A percentile compares a stretch with the other conserved stretches of the same genome.
Conservation (phyloP, 106 monocot species). For the Acorus gramineus region DNA sequence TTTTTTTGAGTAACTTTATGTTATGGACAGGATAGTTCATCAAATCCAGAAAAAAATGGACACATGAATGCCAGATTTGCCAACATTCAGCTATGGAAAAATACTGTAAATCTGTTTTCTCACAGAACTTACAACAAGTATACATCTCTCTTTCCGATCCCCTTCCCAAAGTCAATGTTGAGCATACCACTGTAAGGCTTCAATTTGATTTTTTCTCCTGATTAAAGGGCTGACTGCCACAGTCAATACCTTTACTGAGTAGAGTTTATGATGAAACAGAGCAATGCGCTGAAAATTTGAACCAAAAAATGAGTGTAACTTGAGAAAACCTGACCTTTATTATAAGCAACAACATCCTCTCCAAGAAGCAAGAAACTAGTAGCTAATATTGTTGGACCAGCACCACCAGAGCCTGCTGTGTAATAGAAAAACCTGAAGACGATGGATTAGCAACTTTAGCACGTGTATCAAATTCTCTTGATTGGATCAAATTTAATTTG, state of each 20-base stretch:
- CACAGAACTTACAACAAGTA: slow-evolving; percentile 83
- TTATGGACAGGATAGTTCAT: slow-evolving; percentile 1
- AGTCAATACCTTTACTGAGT: slow-evolving; percentile 4
- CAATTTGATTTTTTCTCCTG: slow-evolving; percentile 69
- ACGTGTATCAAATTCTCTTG: too few species aligned
- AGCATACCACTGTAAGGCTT: slow-evolving; percentile 88
- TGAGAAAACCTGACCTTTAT: slow-evolving; percentile 41
- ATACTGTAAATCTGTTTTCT: neutral
- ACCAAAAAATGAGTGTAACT: neutral
- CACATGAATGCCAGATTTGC: too few species aligned
- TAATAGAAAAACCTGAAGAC: slow-evolving; percentile 87
- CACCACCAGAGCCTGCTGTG: slow-evolving; percentile 95
- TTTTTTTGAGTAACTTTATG: too few species aligned
- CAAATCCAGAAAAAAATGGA: too few species aligned
- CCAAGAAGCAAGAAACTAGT: slow-evolving; percentile 95
- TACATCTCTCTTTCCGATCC: slow-evolving; percentile 80
- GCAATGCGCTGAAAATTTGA: neutral
- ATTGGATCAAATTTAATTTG: too few species aligned
- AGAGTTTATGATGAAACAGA: neutral
- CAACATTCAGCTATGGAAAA: neutral
- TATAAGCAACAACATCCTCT: slow-evolving; percentile 84
- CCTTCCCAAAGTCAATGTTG: slow-evolving; percentile 87
- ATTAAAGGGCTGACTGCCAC: slow-evolving; percentile 11
- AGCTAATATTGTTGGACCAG: slow-evolving; percentile 84
- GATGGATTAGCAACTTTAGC: slow-evolving; percentile 23